Evolutionary conservation across 2,329 filamentous ascomycete species (phyloP).

Genomic region (Colletotrichum spaethianum): DNA sequence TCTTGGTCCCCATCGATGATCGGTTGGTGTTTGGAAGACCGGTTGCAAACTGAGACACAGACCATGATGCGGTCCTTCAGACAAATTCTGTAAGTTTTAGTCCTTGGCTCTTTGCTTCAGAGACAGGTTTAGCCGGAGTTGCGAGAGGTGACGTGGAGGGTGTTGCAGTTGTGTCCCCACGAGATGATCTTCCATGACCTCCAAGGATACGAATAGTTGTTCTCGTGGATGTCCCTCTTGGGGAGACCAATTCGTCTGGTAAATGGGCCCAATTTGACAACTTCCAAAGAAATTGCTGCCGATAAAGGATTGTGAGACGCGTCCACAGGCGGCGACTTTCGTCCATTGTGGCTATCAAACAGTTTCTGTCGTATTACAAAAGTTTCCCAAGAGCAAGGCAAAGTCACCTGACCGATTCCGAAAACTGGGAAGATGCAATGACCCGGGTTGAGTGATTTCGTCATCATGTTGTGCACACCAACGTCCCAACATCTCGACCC

Average conservation of each 20-base stretch:
- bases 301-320: not conserved
- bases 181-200: not conserved
- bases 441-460: not conserved
- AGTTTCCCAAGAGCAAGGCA: constrained; percentile 16
- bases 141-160: constrained; percentile 10
- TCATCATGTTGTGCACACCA: not conserved
- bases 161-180: constrained; percentile 14
- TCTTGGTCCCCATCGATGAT: constrained; percentile 14
- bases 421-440: not conserved
- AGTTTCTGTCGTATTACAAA: not conserved
- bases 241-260: constrained; percentile 4
- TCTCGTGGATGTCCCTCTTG: constrained; percentile 2
- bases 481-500: constrained; percentile 11
- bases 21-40: constrained; percentile 18
- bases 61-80: constrained; percentile 14
- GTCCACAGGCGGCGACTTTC: constrained; percentile 14
- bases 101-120: not conserved
- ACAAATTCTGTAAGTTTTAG: constrained; percentile 6
- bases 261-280: constrained; percentile 7
- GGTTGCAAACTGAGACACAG: constrained; percentile 22
- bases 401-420: constrained; percentile 6
- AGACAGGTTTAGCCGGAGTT: constrained; percentile 26
- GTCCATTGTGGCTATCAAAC: not conserved
- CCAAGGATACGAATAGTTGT: constrained; percentile 16
- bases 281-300: not conserved